These are phyloP conservation scores for Typha latifolia DNA, from an alignment of 176 grass and related monocot species.

Conservation along the genomic window DNA sequence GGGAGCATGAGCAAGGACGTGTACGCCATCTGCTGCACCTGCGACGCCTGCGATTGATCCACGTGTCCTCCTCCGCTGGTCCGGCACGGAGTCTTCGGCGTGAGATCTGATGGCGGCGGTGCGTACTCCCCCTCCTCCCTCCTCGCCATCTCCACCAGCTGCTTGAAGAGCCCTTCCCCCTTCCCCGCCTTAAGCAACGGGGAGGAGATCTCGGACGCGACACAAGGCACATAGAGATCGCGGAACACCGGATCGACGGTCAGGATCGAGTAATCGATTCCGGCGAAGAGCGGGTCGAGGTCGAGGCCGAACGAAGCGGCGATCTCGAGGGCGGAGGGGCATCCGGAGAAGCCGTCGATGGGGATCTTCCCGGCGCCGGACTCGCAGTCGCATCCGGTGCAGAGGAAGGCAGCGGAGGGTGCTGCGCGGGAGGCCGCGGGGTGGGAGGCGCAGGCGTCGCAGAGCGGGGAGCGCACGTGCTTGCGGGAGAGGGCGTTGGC, in stretches of 20 bases:
- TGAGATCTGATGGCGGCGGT: background rate
- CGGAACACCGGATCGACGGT: constrained; percentile 29
- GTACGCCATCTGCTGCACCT: constrained; percentile 31
- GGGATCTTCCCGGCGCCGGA: constrained; percentile 2
- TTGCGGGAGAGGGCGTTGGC: constrained; percentile 54
- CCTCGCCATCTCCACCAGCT: constrained; percentile 55
- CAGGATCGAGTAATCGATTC: constrained; percentile 40
- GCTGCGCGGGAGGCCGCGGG: constrained; percentile 34
- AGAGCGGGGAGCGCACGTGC: constrained; percentile 59
- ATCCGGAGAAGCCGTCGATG: constrained; percentile 53
- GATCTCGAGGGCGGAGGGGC: constrained; percentile 47
- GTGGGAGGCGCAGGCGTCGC: constrained; percentile 28
- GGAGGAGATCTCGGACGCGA: constrained; percentile 25
- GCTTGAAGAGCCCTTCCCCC: constrained; percentile 34
- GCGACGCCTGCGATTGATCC: background rate
- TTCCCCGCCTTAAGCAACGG: constrained; percentile 12
- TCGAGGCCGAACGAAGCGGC: constrained; percentile 57
- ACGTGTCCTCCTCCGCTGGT: constrained; percentile 25
- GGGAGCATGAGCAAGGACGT: constrained; percentile 52
- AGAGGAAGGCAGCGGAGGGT: constrained; percentile 21
- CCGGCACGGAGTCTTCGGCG: constrained; percentile 7
- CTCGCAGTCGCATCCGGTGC: constrained; percentile 26
- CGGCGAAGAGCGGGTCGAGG: constrained; percentile 34
- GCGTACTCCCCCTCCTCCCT: constrained; percentile 14
- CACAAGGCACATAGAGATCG: constrained; percentile 62